Evolutionary conservation across 202 grass and related monocot genomes (phyloP).

Genomic region (Eragrostis tef): DNA sequence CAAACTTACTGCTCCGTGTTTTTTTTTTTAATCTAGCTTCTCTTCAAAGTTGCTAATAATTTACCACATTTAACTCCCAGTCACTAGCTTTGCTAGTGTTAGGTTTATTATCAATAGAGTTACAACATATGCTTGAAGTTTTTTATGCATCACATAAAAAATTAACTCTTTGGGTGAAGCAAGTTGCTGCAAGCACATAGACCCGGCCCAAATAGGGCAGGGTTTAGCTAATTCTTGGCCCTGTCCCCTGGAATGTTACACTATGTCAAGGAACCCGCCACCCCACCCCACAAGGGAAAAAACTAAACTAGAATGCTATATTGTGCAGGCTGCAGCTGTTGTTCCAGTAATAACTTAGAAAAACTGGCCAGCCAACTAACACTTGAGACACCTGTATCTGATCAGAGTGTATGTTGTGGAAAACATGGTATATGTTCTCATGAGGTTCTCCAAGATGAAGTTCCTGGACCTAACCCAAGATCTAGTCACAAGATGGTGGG

Average conservation of each 20-base stretch:
- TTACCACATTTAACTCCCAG: neutral
- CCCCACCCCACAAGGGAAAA: neutral
- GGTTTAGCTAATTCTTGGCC: neutral
- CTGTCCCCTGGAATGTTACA: conserved; percentile 7
- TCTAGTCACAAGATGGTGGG: conserved; percentile 66
- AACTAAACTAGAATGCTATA: conserved; percentile 45
- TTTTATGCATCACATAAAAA: neutral
- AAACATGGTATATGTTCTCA: conserved; percentile 98
- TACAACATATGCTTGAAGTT: neutral
- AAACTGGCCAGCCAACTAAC: conserved; percentile 57
- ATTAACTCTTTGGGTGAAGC: neutral
- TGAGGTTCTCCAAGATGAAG: conserved; percentile 80
- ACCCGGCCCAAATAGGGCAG: neutral
- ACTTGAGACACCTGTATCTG: conserved; percentile 53
- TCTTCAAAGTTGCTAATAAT: neutral
- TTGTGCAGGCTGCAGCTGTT: conserved; percentile 57
- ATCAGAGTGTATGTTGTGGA: conserved; percentile 82
- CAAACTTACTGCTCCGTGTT: neutral
- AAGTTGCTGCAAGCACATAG: neutral
- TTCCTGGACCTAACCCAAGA: conserved; percentile 60
- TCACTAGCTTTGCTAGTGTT: neutral
- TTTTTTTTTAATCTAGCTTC: neutral
- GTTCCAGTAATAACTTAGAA: conserved; percentile 47
- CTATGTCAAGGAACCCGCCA: neutral
- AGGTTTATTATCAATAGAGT: neutral